These are phyloP conservation scores for Metschnikowia colocasiae DNA, from an alignment of 805 yeast genomes.

Conservation along the genomic window DNA sequence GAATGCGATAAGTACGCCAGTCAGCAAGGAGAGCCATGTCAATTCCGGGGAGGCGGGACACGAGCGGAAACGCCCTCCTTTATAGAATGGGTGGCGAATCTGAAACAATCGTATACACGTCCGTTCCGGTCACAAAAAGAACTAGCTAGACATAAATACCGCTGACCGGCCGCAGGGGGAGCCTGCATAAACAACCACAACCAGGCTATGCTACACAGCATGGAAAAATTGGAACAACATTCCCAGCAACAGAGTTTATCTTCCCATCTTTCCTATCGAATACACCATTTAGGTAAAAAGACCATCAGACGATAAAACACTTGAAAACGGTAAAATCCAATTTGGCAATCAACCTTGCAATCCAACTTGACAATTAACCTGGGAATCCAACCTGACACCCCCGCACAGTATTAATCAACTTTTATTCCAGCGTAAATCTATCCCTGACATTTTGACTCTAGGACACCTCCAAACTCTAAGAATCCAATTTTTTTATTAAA, in stretches of 20 bases:
- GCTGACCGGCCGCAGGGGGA: conserved; percentile 4
- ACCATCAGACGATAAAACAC: too few species aligned
- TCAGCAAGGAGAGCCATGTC: not conserved
- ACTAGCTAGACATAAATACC: not conserved
- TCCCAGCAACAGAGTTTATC: too few species aligned
- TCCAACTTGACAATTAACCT: too few species aligned
- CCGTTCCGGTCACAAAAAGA: not conserved
- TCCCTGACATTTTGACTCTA: too few species aligned
- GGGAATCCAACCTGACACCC: too few species aligned
- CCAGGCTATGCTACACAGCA: conserved; percentile 5
- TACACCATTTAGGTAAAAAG: not conserved
- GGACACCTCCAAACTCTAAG: too few species aligned
- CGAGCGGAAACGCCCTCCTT: not conserved
- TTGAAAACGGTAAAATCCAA: too few species aligned
- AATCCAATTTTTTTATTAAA: too few species aligned
- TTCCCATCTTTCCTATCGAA: too few species aligned
- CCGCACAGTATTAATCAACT: too few species aligned
- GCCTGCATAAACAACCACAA: not conserved
- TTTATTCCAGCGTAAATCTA: too few species aligned
- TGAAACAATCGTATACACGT: not conserved
- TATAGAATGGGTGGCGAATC: not conserved
- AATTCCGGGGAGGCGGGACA: not conserved
- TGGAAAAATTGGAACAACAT: not conserved
- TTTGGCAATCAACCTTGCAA: too few species aligned
- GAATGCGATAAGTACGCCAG: not conserved